Evolutionary conservation across 805 yeast genomes (phyloP).

Genomic region (Spathaspora passalidarum): DNA sequence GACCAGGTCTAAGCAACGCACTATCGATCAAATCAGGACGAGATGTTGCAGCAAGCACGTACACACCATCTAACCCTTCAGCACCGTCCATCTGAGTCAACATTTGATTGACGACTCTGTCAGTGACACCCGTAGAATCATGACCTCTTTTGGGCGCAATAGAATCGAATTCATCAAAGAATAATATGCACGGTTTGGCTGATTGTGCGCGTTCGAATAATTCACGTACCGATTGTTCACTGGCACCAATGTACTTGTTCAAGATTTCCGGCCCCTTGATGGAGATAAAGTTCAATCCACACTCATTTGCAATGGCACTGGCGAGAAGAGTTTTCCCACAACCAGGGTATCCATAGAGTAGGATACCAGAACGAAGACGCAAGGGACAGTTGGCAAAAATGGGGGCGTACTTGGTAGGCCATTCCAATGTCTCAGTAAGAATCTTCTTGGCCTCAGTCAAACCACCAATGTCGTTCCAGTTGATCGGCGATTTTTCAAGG

Average conservation of each 20-base stretch:
- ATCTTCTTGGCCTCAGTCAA: constrained; percentile 70
- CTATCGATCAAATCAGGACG: constrained; percentile 95
- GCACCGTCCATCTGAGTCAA: constrained; percentile 99
- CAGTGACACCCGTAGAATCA: constrained; percentile 97
- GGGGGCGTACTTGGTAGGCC: constrained; percentile 97
- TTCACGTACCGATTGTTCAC: constrained; percentile 92
- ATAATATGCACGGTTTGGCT: constrained; percentile 88
- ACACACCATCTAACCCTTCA: constrained; percentile 94
- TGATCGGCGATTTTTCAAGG: constrained; percentile 68
- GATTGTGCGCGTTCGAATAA: constrained; percentile 91
- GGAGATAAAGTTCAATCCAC: constrained; percentile 90
- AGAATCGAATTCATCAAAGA: constrained; percentile 95
- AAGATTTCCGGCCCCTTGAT: constrained; percentile 95
- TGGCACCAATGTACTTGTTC: constrained; percentile 94
- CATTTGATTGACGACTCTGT: constrained; percentile 94
- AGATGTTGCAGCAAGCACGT: constrained; percentile 93
- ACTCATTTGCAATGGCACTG: constrained; percentile 88
- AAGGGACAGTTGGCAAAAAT: constrained; percentile 88
- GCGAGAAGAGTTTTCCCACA: constrained; percentile 95
- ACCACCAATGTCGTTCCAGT: constrained; percentile 92
- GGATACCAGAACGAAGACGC: constrained; percentile 82
- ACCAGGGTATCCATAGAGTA: constrained; percentile 95
- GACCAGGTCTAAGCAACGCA: constrained; percentile 91
- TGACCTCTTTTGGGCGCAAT: constrained; percentile 98
- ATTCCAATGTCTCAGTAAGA: constrained; percentile 83